Evolutionary conservation across 805 yeast species (phyloP), one percentile per base, ranked within the genome.

Genomic region (Yamadazyma takamatsuzukensis): DNA sequence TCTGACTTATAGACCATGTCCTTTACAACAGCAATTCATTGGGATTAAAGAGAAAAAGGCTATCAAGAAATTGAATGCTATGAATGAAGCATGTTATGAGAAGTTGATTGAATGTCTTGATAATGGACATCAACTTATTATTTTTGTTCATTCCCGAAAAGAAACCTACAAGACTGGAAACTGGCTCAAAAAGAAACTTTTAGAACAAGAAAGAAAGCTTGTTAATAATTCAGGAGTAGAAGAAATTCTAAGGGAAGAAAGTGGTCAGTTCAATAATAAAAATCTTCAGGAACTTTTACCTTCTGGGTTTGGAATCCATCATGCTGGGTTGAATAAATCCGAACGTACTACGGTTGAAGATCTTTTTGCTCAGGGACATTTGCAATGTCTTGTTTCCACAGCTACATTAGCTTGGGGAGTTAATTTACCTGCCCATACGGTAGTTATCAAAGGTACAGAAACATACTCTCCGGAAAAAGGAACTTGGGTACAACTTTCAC

Each of bases 361-460:
- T 50, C 61, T 86, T 25, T 88, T 88, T 63, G 93, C 95, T 1
- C 93, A 81, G 43, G 95, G 96, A 3, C 78, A 83, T 39, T 60
- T 86, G n/a, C 83, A 79, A 46, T 83, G 88, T 1, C 64, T 88
- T 36, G 89, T 89, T 1, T 86, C 94, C 0, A 88, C 97, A 2
- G 95, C 96, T 0, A 88, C 97, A 0, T 71, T 88, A 39, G 96
- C 97, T 0, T 88, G 97, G 97, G 97, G 97, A 71, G 96, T 88
- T 19, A 88, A 88, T 53, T 68, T 88, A 35, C 97, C 97, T 2
- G 96, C 96, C 0, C 96, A 89, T 50, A 86, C 96, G 0, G 97
- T 88, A 18, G 80, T 88, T 17, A 84, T 88, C 41, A 86, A 86
- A 49, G 97, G 97, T 0, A 90, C 98, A 0, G 95, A 86, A 49